A percentile compares a stretch with the other conserved stretches of the same genome.
Conservation (phyloP, 441 rosid species). For the Adansonia grandidieri region DNA sequence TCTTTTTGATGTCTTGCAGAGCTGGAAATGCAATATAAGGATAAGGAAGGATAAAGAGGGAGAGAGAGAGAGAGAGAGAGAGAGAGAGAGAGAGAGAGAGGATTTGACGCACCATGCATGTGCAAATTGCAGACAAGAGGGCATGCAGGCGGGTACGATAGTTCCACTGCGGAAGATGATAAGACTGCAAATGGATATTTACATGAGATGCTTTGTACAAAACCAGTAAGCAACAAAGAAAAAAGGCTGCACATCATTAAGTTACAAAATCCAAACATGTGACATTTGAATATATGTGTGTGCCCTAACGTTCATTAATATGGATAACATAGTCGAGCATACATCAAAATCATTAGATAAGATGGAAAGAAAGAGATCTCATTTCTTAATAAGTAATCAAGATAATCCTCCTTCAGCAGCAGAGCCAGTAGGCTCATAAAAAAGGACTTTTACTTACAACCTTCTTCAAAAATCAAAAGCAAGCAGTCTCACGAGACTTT, state of each 20-base stretch:
- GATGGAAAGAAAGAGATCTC: background rate
- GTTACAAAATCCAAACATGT: background rate
- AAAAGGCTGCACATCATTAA: background rate
- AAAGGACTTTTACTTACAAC: slow-evolving; percentile 1
- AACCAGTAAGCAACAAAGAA: background rate
- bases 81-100: background rate
- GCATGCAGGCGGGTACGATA: background rate
- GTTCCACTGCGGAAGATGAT: slow-evolving; percentile 23
- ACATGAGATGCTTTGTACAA: slow-evolving; percentile 20
- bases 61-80: background rate
- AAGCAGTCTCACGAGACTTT: slow-evolving; percentile 57
- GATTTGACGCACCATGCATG: slow-evolving; percentile 21
- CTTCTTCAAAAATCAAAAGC: slow-evolving; percentile 35
- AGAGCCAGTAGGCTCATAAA: slow-evolving; percentile 44
- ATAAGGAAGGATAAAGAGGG: background rate
- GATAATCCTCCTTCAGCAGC: slow-evolving; percentile 36
- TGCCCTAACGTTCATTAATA: background rate
- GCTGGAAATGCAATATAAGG: slow-evolving; percentile 17
- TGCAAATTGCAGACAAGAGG: slow-evolving; percentile 20
- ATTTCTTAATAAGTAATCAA: background rate
- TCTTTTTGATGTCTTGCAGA: slow-evolving; percentile 6
- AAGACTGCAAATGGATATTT: slow-evolving; percentile 24
- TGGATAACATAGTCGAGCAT: background rate
- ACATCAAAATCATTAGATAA: slow-evolving; percentile 9
- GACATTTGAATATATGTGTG: background rate